phyloP scores from a whole-genome alignment of 352 stramenopile genomes.

The Phytophthora vignae region DNA sequence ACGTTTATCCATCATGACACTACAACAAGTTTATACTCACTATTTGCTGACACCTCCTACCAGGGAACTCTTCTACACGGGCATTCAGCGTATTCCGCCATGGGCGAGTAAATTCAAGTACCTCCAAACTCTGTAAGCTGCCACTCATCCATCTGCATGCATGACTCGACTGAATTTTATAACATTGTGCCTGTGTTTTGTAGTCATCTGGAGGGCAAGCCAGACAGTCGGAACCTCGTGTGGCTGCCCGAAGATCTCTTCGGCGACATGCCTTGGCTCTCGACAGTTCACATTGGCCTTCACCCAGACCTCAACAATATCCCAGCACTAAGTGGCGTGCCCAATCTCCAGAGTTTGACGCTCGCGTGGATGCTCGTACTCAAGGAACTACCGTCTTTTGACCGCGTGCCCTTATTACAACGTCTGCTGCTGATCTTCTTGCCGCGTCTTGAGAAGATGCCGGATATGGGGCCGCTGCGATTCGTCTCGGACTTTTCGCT shows the following conservation, averaged over 20 bases:
- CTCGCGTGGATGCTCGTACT: slow-evolving; percentile 21
- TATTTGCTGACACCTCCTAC: neutral
- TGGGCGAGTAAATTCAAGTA: slow-evolving; percentile 36
- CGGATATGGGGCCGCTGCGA: slow-evolving; percentile 15
- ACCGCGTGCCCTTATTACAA: slow-evolving; percentile 11
- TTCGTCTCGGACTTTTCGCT: slow-evolving; percentile 16
- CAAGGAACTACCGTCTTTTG: slow-evolving; percentile 13
- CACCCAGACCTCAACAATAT: slow-evolving; percentile 15
- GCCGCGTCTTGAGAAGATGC: slow-evolving; percentile 19
- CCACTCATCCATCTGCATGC: neutral
- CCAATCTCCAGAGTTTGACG: slow-evolving; percentile 32
- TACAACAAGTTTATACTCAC: neutral
- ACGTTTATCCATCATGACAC: neutral
- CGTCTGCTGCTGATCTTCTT: slow-evolving; percentile 14
- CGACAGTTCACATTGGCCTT: slow-evolving; percentile 23
- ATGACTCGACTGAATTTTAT: neutral
- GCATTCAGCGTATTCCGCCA: slow-evolving; percentile 21
- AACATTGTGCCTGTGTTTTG: neutral
- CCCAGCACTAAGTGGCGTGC: slow-evolving; percentile 25
- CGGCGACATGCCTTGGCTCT: slow-evolving; percentile 33
- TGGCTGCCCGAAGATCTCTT: slow-evolving; percentile 26
- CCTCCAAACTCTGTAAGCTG: slow-evolving; percentile 41
- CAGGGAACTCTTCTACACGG: slow-evolving; percentile 33
- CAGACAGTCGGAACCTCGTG: slow-evolving; percentile 16
- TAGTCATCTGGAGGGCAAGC: slow-evolving; percentile 36